Evolutionary conservation across 345 rosid species (phyloP), one percentile per base, ranked within the genome.

Genomic region (Eucalyptus camaldulensis): DNA sequence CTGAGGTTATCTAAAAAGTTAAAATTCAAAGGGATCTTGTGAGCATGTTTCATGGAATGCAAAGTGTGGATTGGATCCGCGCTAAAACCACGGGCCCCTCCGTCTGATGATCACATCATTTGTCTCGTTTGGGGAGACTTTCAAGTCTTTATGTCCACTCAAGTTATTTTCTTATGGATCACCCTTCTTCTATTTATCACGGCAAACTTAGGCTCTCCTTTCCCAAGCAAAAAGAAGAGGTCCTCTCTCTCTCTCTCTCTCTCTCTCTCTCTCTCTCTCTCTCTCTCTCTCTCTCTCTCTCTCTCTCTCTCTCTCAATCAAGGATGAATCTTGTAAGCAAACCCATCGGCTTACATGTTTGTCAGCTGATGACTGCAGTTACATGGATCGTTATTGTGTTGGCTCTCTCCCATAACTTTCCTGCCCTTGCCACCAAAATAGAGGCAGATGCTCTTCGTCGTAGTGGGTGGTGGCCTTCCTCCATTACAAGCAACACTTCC

Each of bases 391-490:
- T 29, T 29, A 13, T 62, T 62, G 33, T 0, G 17, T 0, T 29
- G 1, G 33, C 33, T 62, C 33, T 62, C 5, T 62, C 33, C 72
- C 72, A 29, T 17, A 13, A 6, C 16, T 62, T 62, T 19, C 72
- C 1, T 62, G 33, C 10, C 10, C 4, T 58, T 10, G 65, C n/a
- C n/a, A 58, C 65, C 4, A 1, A 58, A 25, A 58, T 12, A 58
- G 65, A 58, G 65, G 65, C n/a, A 11, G 15, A 25, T 58, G 14
- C n/a, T 58, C 65, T 25, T 58, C 14, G 13, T 25, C 15, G 0
- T 2, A 58, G 7, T 58, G n/a, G n/a, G 0, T 58, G 65, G 65
- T 58, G 65, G n/a, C 14, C n/a, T 10, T 0, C 0, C 6, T 4
- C 5, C 65, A 24, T 24, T 24, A 24, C 6, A 0, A 24, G 65